Conservation (phyloP, 2,329 filamentous ascomycete species). For the Colletotrichum chlorophyti region DNA sequence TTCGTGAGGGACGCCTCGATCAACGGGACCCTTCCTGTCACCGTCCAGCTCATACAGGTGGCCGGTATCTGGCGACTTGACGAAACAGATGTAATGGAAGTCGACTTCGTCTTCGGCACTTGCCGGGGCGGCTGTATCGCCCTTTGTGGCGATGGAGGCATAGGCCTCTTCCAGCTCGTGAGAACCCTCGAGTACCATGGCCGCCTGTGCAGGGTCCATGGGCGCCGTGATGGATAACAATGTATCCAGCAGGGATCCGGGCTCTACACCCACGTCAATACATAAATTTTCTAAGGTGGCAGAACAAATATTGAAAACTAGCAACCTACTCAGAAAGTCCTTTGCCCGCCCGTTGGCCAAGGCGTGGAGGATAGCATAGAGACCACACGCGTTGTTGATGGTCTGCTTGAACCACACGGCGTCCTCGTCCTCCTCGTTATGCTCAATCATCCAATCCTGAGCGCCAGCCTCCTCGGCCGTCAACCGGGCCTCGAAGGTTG, state of each 20-base stretch:
- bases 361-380: constrained; percentile 72
- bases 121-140: constrained; percentile 67
- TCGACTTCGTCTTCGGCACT: constrained; percentile 67
- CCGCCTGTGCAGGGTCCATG: constrained; percentile 60
- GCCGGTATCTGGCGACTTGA: constrained; percentile 59
- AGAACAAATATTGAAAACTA: not conserved
- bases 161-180: constrained; percentile 69
- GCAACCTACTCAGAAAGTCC: constrained; percentile 47
- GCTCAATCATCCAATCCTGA: constrained; percentile 25
- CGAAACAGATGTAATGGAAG: constrained; percentile 76
- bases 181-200: constrained; percentile 69
- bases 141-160: constrained; percentile 63
- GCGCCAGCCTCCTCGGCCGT: constrained; percentile 31
- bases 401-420: constrained; percentile 78
- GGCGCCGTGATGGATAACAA: constrained; percentile 67
- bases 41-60: constrained; percentile 74
- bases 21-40: constrained; percentile 68
- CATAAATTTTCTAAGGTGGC: not conserved
- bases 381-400: constrained; percentile 74
- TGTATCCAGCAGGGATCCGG: constrained; percentile 48
- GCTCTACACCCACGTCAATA: not conserved
- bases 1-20: constrained; percentile 48
- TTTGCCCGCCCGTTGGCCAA: constrained; percentile 60
- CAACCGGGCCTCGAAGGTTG: constrained; percentile 65
- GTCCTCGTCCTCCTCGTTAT: constrained; percentile 58